Evolutionary conservation across 2,329 filamentous ascomycete genomes (phyloP).

Genomic region (Aspergillus tamarii): DNA sequence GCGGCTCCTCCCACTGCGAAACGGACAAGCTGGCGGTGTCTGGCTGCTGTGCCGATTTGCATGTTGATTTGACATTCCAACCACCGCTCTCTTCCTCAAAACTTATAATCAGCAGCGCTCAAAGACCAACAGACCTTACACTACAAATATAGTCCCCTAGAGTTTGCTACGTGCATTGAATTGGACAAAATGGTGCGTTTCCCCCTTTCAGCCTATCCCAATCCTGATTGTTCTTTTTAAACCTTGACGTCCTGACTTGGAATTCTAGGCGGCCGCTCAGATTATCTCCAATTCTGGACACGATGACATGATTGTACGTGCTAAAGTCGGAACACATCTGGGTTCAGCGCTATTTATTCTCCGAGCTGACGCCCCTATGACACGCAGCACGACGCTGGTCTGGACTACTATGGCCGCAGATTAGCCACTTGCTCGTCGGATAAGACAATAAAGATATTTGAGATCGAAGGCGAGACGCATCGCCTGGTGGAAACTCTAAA

Average conservation of each 20-base stretch:
- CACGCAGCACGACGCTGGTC: constrained; percentile 86
- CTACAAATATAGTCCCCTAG: not conserved
- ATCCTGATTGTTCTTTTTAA: not conserved
- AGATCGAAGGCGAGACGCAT: constrained; percentile 92
- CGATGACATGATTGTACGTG: constrained; percentile 98
- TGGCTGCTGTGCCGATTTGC: constrained; percentile 18
- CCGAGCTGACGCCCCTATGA: constrained; percentile 12
- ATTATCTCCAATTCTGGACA: constrained; percentile 85
- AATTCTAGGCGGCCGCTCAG: constrained; percentile 62
- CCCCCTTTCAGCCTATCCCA: not conserved
- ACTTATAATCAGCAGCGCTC: not conserved
- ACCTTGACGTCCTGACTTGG: constrained; percentile 15
- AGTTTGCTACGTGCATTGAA: not conserved
- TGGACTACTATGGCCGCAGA: constrained; percentile 97
- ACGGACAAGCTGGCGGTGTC: constrained; percentile 32
- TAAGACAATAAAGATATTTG: constrained; percentile 99
- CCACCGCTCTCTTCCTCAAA: constrained; percentile 6
- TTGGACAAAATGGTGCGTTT: constrained; percentile 16
- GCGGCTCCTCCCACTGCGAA: constrained; percentile 22
- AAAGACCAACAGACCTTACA: too few relatives aligned
- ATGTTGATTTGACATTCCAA: constrained; percentile 12
- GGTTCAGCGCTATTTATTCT: not conserved
- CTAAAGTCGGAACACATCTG: not conserved
- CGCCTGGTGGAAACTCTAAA: constrained; percentile 89
- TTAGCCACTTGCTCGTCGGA: constrained; percentile 97